Evolutionary conservation across 768 basidiomycete species (phyloP).

Genomic region (Russula sp.): DNA sequence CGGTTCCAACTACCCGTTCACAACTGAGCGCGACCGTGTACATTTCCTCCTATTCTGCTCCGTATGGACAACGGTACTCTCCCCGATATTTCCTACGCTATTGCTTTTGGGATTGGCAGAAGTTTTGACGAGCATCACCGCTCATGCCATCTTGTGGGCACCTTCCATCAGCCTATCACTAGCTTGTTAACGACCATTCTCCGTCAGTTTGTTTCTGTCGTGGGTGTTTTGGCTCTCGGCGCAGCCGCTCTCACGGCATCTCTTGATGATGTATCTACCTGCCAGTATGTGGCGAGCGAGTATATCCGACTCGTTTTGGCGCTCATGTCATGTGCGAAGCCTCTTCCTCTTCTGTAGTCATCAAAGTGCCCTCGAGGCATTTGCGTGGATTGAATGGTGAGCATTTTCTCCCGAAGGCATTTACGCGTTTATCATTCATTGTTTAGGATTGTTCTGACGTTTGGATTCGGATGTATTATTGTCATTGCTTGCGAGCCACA

Average conservation of each 20-base stretch:
- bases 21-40: conserved; percentile 51
- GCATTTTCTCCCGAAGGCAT: background rate
- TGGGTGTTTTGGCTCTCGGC: conserved; percentile 32
- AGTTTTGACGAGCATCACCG: conserved; percentile 20
- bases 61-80: conserved; percentile 28
- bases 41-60: conserved; percentile 31
- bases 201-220: conserved; percentile 26
- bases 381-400: conserved; percentile 32
- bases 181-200: background rate
- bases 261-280: conserved; percentile 21
- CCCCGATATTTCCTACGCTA: conserved; percentile 24
- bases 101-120: conserved; percentile 6
- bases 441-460: conserved; percentile 26
- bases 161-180: background rate
- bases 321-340: conserved; percentile 7
- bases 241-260: conserved; percentile 26
- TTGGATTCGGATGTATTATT: conserved; percentile 19
- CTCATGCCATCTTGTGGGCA: conserved; percentile 26
- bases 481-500: conserved; percentile 17
- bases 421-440: background rate
- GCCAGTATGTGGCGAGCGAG: conserved; percentile 19
- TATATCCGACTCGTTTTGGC: background rate
- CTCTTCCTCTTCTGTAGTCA: conserved; percentile 25
- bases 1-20: conserved; percentile 50
- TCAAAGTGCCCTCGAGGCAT: conserved; percentile 28